Evolutionary conservation across 371 early-diverging fungal genomes (phyloP), one percentile per base, ranked within the genome.

Genomic region (Syncephalastrum racemosum): DNA sequence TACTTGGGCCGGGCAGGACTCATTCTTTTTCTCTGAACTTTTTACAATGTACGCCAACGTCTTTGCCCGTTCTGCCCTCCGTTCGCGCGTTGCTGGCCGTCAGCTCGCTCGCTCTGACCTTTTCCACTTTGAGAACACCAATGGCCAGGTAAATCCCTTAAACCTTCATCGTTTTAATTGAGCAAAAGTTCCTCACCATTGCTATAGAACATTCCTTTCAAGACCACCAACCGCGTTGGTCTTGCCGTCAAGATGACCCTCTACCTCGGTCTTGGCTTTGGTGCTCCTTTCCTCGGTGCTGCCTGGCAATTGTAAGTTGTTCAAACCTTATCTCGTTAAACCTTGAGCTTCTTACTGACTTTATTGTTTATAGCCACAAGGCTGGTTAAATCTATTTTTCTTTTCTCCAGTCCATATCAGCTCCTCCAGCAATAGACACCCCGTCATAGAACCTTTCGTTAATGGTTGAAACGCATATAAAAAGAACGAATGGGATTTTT

Each of bases 141-240:
- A 66, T 55, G 70, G 70, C 41, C 53, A 59, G 54, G 70, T 70
- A 59, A 42, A 4, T 23, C 36, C 10, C 24, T 3, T 22, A 14
- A 47, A 19, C 54, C n/a, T 45, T 14, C 1, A 23, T 6, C 10
- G 10, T 27, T 36, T 18, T 3, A 12, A 16, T 51, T 4, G 20
- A n/a, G 39, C 40, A 13, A 50, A 18, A 16, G 10, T 50, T 4
- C 14, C 19, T 10, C 2, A 18, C 46, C 7, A 27, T 44, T 42
- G 7, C 4, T 44, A 3, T 60, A 80, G 80, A 75, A 80, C 73
- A 50, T 80, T 55, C 80, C 80, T 43, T 80, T 80, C 67, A 64
- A 62, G 16, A 80, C 77, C 68, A 75, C 70, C 63, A 80, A 75
- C 71, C 72, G 70, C 58, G 62, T 63, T 50, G 73, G 59, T 49